phyloP scores from a whole-genome alignment of 768 basidiomycete species.

The Phaeotremella skinneri region DNA sequence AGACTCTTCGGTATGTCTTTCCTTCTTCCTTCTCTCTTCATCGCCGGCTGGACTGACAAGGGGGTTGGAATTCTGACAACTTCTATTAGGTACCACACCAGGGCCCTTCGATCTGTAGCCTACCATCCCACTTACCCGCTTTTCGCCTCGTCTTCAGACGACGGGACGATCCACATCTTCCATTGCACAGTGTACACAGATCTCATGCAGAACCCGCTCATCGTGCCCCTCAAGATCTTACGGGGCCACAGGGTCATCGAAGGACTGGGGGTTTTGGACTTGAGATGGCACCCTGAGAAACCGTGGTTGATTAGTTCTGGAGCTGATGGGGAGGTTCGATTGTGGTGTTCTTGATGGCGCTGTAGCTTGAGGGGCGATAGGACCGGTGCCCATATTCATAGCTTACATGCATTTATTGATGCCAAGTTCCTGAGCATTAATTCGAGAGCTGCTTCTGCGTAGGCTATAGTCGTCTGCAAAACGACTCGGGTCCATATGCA shows the following conservation, averaged over 20 bases:
- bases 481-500: background rate
- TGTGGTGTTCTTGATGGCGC: constrained; percentile 62
- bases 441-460: too few species aligned
- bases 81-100: constrained; percentile 74
- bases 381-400: too few species aligned
- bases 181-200: constrained; percentile 92
- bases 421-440: too few species aligned
- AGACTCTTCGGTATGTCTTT: constrained; percentile 73
- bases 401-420: too few species aligned
- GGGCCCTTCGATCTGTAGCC: constrained; percentile 85
- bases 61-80: background rate
- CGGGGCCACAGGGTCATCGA: constrained; percentile 83
- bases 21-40: background rate
- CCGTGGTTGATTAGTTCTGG: constrained; percentile 93
- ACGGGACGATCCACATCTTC: constrained; percentile 95
- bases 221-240: constrained; percentile 94
- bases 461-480: too few species aligned
- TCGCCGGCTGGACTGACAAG: background rate
- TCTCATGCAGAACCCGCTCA: constrained; percentile 92
- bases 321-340: constrained; percentile 79
- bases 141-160: constrained; percentile 94
- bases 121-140: constrained; percentile 95
- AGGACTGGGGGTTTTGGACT: constrained; percentile 84
- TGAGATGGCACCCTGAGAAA: constrained; percentile 81
- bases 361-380: background rate